Base-by-base conservation (phyloP, 2,329 filamentous ascomycete genomes). In the Pestalotiopsis sp. region DNA sequence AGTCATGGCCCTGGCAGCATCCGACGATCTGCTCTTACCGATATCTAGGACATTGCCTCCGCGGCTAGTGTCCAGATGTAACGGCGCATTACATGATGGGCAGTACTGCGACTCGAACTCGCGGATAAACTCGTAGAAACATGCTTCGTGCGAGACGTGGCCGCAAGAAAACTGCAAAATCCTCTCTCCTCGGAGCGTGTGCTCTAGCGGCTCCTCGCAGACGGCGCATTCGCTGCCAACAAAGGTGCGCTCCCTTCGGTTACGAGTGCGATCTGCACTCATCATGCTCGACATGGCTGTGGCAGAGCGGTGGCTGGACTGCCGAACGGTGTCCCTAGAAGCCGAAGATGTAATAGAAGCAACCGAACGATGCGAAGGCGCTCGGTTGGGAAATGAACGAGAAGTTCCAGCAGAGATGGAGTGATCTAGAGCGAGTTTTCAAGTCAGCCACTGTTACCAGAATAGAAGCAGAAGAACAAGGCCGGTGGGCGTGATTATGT, bases 61-160 rank as follows among this genome's bases (percentile, higher is more conserved):
- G 71, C 96, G 89, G 78, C 93, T 97, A 6, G 94, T 96, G 80
- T 99, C 96, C 57, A 99, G 84, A 70, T 94, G 94, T 65, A 99
- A 83, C 22, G 96, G 94, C 71, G 94, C 92, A 83, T 97, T 92
- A 81, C 96, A 99, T 71, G 93, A 92, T 35, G 96, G 96, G 81
- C 96, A 99, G 76, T 94, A 94, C 75, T 98, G 94, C 65, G 93
- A 93, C 73, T 98, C 94, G 68, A 95, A 92, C 76, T 98, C 95
- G 75, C 93, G 92, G 74, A 99, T 97, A 78, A 97, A 98, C 80
- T 99, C 96, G 82, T 98, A 98, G 78, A 99, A 98, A 81, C 96
- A 99, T 44, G 95, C 96, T 80, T 98, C 96, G 78, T 99, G 96
- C 11, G 95, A 94, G 69, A 99, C 95, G 80, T 99, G 96, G n/a